phyloP scores from a whole-genome alignment of 2,329 filamentous ascomycete genomes.

The Ramichloridium luteum region DNA sequence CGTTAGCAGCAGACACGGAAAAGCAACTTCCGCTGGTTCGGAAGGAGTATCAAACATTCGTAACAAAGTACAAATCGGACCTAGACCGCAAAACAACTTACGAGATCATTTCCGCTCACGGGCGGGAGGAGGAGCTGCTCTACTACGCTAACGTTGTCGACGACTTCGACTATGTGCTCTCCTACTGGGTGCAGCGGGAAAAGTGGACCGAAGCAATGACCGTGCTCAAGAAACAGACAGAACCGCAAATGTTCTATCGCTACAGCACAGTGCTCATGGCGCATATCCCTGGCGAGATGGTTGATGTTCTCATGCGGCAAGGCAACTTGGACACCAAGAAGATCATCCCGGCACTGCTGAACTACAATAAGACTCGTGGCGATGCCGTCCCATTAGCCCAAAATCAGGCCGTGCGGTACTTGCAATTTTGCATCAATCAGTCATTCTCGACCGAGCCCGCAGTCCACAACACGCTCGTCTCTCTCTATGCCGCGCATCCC shows the following conservation, averaged over 20 bases:
- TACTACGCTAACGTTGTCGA: conserved; percentile 81
- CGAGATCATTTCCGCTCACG: conserved; percentile 90
- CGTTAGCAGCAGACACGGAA: conserved; percentile 45
- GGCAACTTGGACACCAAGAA: conserved; percentile 71
- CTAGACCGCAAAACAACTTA: conserved; percentile 87
- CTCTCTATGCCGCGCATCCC: conserved; percentile 80
- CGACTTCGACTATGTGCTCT: conserved; percentile 88
- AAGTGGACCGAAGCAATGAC: conserved; percentile 77
- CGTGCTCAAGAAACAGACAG: conserved; percentile 85
- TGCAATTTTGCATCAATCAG: conserved; percentile 86
- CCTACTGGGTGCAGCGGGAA: conserved; percentile 95
- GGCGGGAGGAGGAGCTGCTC: conserved; percentile 80
- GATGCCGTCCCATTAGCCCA: conserved; percentile 51
- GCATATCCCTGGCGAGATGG: conserved; percentile 68
- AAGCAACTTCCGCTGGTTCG: conserved; percentile 59
- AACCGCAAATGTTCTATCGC: conserved; percentile 86
- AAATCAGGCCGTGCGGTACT: conserved; percentile 88
- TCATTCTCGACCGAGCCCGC: conserved; percentile 69
- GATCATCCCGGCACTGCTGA: conserved; percentile 83
- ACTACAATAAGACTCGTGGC: conserved; percentile 63
- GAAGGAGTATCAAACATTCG: conserved; percentile 78
- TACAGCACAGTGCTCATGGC: conserved; percentile 96
- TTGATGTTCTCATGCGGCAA: conserved; percentile 94
- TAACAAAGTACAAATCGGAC: conserved; percentile 71
- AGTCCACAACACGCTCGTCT: conserved; percentile 92